phyloP scores from a whole-genome alignment of 2,329 filamentous ascomycete species.

The Monosporascus sp. region DNA sequence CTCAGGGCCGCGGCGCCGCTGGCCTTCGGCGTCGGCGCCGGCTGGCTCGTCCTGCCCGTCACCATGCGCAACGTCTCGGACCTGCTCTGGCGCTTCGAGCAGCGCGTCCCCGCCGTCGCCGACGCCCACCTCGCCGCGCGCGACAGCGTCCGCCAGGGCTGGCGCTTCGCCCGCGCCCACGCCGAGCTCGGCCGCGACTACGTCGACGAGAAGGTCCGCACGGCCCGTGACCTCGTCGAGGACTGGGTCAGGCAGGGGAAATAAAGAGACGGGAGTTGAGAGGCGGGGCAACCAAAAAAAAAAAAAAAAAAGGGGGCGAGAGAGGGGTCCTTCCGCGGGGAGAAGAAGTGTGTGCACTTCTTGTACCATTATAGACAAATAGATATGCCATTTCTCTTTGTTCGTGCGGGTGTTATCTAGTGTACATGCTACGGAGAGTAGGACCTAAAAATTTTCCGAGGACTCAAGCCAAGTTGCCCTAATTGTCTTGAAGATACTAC shows the following conservation, averaged over 20 bases:
- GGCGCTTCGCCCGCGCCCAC: conserved; percentile 70
- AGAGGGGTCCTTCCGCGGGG: not conserved
- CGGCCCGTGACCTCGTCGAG: conserved; percentile 72
- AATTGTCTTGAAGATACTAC: too few relatives aligned
- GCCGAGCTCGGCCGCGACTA: conserved; percentile 63
- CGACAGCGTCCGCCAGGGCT: conserved; percentile 62
- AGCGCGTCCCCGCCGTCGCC: conserved; percentile 76
- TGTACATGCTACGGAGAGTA: too few relatives aligned
- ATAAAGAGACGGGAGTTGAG: conserved; percentile 35
- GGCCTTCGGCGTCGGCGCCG: conserved; percentile 74
- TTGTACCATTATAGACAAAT: conserved; percentile 24
- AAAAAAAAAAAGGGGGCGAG: not conserved
- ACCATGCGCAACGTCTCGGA: conserved; percentile 87
- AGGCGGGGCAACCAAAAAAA: not conserved
- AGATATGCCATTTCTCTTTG: conserved; percentile 13
- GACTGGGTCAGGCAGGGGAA: conserved; percentile 88
- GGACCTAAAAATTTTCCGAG: too few relatives aligned
- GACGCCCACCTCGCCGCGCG: conserved; percentile 72
- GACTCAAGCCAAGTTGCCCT: too few relatives aligned
- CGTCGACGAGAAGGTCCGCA: conserved; percentile 75
- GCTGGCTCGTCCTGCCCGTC: conserved; percentile 78
- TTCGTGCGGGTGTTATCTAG: not conserved
- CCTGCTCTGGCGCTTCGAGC: conserved; percentile 87
- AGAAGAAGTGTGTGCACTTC: conserved; percentile 14
- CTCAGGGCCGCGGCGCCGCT: conserved; percentile 72